These are phyloP conservation scores for Avena sativa DNA, from an alignment of 176 grass and related monocot genomes.

Conservation along the genomic window DNA sequence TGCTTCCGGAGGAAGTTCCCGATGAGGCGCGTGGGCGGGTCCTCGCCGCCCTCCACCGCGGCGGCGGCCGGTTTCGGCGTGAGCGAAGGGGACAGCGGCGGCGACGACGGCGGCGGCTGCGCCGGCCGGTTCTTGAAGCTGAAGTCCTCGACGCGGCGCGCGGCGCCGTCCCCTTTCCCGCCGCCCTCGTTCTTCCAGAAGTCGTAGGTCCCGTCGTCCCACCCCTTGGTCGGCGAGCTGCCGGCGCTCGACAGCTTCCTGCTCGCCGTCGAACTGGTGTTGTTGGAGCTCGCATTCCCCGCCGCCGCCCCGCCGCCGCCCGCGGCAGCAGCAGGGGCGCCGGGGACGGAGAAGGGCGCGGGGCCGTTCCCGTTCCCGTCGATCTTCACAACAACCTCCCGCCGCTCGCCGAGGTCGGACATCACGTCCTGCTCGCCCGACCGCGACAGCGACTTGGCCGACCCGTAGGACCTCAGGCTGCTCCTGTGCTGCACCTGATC, in stretches of 20 bases:
- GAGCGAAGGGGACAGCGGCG: slow-evolving; percentile 38
- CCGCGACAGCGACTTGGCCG: slow-evolving; percentile 37
- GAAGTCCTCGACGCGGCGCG: slow-evolving; percentile 43
- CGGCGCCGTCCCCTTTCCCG: background rate
- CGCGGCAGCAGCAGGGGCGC: background rate
- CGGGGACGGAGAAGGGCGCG: slow-evolving; percentile 32
- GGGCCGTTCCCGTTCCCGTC: slow-evolving; percentile 56
- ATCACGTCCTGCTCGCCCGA: slow-evolving; percentile 32
- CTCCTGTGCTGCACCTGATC: slow-evolving; percentile 47
- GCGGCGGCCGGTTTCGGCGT: background rate
- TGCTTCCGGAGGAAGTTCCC: slow-evolving; percentile 78
- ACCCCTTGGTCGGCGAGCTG: slow-evolving; percentile 54
- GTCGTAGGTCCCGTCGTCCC: slow-evolving; percentile 64
- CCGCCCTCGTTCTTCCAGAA: slow-evolving; percentile 44
- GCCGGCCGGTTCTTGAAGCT: slow-evolving; percentile 60
- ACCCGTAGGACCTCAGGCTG: slow-evolving; percentile 48
- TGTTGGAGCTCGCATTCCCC: slow-evolving; percentile 40
- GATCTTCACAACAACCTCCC: slow-evolving; percentile 78
- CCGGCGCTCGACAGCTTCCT: background rate
- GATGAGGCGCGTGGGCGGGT: slow-evolving; percentile 86
- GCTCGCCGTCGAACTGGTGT: slow-evolving; percentile 17
- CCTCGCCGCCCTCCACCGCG: slow-evolving; percentile 47
- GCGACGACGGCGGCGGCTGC: slow-evolving; percentile 5
- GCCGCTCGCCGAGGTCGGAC: background rate
- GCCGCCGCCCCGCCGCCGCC: slow-evolving; percentile 10